A percentile compares a stretch with the other conserved stretches of the same genome.
Evolutionary conservation across 2,329 filamentous ascomycete genomes (phyloP).

Genomic region (Curvularia sp.): DNA sequence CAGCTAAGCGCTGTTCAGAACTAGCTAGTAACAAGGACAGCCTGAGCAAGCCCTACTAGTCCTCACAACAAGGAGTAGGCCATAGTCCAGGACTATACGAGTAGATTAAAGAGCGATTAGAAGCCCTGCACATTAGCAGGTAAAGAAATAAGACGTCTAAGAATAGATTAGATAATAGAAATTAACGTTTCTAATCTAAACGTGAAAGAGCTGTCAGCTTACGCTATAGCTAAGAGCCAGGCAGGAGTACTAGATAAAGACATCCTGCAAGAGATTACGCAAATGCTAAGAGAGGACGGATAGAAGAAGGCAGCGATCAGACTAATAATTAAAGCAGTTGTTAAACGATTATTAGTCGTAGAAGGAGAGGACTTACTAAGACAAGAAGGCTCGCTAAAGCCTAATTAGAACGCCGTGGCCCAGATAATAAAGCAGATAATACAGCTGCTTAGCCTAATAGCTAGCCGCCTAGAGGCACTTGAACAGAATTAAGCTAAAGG

Average conservation of each 20-base stretch:
- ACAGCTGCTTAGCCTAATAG: neutral
- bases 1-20: neutral
- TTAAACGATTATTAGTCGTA: neutral
- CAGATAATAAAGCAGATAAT: neutral
- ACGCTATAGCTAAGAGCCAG: neutral
- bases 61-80: too few relatives aligned
- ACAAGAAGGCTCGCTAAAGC: neutral
- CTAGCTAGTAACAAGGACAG: neutral
- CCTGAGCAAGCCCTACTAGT: too few relatives aligned
- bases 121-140: too few relatives aligned
- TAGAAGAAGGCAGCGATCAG: neutral
- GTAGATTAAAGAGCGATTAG: too few relatives aligned
- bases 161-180: too few relatives aligned
- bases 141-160: too few relatives aligned
- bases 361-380: neutral
- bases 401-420: neutral
- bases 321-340: neutral
- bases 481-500: neutral
- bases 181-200: neutral
- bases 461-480: neutral
- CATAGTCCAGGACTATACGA: too few relatives aligned
- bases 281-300: neutral
- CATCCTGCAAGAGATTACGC: neutral
- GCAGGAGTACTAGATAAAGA: neutral
- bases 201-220: neutral